Evolutionary conservation across 176 grass and related monocot species (phyloP), one percentile per base, ranked within the genome.

Genomic region (barley (Hordeum vulgare)): DNA sequence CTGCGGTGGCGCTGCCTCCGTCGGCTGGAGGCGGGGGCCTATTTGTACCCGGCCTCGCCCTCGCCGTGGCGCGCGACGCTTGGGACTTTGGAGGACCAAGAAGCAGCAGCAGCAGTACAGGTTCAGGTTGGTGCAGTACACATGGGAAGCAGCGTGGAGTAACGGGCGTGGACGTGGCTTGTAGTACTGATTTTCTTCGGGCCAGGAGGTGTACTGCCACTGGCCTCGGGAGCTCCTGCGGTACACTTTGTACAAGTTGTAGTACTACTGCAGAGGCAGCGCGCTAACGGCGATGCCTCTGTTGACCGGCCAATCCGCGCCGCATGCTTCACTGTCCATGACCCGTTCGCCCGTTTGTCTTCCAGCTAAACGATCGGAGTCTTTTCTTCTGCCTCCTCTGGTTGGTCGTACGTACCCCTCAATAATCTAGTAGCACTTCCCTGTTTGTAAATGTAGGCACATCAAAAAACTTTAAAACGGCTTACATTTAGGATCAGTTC

Each of bases 71-170:
- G 68, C 60, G 35, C 69, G 24, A 51, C 47, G 5, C 47, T 51
- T 51, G 15, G 60, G 24, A 49, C 17, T 49, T 49, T 49, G 45
- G 45, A 77, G 14, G 72, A 77, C 31, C 34, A 49, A 34, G 74
- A 8, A 42, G 35, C 6, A 24, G 78, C 47, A 41, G 73, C 7
- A 57, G 35, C 2, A 39, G 74, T 86, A 85, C 82, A 84, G 18
- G 40, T 66, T 53, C 70, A 75, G 18, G 28, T 53, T 33, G 49
- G 84, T 28, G 79, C 80, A 86, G 88, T 86, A 90, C 88, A 90
- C 34, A 20, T 23, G 35, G 35, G 5, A 44, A 72, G 47, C 47
- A 18, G 49, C 17, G 49, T 15, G 13, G 0, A 15, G 44, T 47
- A 47, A 47, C 44, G 11, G 6, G 40, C 24, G 18, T n/a, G n/a